Conservation (phyloP, 1,284 basidiomycete species). For the Marasmius sp. region DNA sequence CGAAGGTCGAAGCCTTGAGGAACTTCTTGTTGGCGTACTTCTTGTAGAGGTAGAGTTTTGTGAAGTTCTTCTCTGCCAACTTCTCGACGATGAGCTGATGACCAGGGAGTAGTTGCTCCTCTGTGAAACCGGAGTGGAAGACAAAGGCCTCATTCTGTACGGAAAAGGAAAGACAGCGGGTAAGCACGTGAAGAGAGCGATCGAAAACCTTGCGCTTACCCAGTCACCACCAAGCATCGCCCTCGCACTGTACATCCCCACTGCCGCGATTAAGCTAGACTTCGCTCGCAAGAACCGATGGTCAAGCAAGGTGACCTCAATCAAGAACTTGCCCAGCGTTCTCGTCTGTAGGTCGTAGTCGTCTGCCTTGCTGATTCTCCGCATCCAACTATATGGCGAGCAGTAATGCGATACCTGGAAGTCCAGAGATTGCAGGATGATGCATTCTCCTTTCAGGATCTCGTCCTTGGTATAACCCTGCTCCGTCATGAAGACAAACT, state of each 20-base stretch:
- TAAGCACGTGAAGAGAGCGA: constrained; percentile 45
- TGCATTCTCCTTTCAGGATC: constrained; percentile 96
- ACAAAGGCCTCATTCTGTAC: constrained; percentile 86
- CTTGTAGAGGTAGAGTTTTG: constrained; percentile 87
- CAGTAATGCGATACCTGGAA: constrained; percentile 97
- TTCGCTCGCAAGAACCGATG: constrained; percentile 92
- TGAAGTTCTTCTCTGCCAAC: constrained; percentile 79
- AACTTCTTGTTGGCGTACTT: constrained; percentile 99
- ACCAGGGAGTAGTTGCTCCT: constrained; percentile 85
- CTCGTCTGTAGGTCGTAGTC: constrained; percentile 98
- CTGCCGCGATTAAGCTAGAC: constrained; percentile 93
- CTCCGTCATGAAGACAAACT: constrained; percentile 98
- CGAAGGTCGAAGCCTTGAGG: constrained; percentile 81
- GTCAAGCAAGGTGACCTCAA: constrained; percentile 94
- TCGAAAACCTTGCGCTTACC: constrained; percentile 59
- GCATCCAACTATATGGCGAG: constrained; percentile 99
- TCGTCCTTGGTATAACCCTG: constrained; percentile 92
- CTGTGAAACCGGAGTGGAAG: constrained; percentile 92
- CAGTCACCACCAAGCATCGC: constrained; percentile 91
- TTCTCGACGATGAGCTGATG: constrained; percentile 85
- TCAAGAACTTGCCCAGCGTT: constrained; percentile 96
- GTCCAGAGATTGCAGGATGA: constrained; percentile 91
- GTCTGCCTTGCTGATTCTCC: constrained; percentile 97
- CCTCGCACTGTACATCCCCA: constrained; percentile 96
- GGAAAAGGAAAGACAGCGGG: constrained; percentile 23